These are phyloP conservation scores for Earliella scabrosa DNA, from an alignment of 1,284 basidiomycete genomes.

Conservation along the genomic window DNA sequence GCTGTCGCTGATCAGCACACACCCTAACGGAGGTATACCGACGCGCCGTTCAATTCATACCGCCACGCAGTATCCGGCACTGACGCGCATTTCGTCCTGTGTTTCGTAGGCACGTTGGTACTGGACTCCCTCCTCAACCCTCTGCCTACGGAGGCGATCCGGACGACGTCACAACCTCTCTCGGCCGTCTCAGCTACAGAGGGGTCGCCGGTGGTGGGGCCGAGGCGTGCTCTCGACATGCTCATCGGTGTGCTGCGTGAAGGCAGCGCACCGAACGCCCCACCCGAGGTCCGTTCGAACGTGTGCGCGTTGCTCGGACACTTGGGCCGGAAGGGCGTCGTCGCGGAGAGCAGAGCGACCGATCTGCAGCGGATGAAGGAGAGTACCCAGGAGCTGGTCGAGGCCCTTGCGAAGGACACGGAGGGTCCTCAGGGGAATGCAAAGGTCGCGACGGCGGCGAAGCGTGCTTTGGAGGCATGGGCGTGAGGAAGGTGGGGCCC, in stretches of 20 bases:
- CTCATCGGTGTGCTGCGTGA: slow-evolving; percentile 56
- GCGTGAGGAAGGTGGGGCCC: slow-evolving; percentile 5
- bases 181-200: slow-evolving; percentile 39
- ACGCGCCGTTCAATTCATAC: slow-evolving; percentile 1
- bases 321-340: slow-evolving; percentile 53
- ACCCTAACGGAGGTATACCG: slow-evolving; percentile 64
- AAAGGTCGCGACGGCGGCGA: slow-evolving; percentile 30
- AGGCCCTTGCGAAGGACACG: slow-evolving; percentile 34
- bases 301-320: slow-evolving; percentile 72
- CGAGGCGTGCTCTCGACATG: slow-evolving; percentile 66
- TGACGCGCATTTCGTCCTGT: slow-evolving; percentile 9
- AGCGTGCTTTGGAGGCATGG: slow-evolving; percentile 36
- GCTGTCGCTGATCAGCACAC: slow-evolving; percentile 75
- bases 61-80: slow-evolving; percentile 4
- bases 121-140: slow-evolving; percentile 58
- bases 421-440: slow-evolving; percentile 17
- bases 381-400: slow-evolving; percentile 52
- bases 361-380: slow-evolving; percentile 56
- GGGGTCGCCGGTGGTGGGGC: slow-evolving; percentile 42
- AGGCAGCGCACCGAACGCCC: slow-evolving; percentile 53
- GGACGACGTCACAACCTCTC: slow-evolving; percentile 44
- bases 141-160: slow-evolving; percentile 47
- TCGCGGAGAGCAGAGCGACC: slow-evolving; percentile 37
- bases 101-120: slow-evolving; percentile 57
- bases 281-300: slow-evolving; percentile 73